Conservation (phyloP, 306 rosid species). For the Benincasa hispida region DNA sequence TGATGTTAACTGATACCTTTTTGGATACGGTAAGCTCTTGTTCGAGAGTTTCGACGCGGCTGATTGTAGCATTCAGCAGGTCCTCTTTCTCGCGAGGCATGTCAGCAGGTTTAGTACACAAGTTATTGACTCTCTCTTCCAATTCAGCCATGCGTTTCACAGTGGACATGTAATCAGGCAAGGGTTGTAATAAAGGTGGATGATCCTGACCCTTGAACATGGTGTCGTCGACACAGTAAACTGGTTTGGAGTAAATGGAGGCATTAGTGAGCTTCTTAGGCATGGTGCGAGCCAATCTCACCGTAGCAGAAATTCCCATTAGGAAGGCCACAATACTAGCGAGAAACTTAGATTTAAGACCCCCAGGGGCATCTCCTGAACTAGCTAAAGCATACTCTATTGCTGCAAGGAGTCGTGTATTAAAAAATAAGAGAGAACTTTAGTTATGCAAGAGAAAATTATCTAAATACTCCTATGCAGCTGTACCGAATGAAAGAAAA, state of each 20-base stretch:
- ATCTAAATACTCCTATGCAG: neutral
- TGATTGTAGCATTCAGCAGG: conserved; percentile 39
- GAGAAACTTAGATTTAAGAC: conserved; percentile 38
- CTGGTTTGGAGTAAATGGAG: conserved; percentile 47
- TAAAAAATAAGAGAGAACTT: neutral
- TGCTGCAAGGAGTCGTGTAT: conserved; percentile 12
- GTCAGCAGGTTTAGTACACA: conserved; percentile 31
- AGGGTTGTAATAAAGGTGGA: neutral
- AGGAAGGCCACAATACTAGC: conserved; percentile 60
- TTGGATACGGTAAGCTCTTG: conserved; percentile 47
- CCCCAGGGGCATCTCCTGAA: conserved; percentile 34
- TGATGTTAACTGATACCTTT: conserved; percentile 46
- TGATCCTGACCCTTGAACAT: conserved; percentile 9
- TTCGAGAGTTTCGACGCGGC: conserved; percentile 50
- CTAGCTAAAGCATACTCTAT: conserved; percentile 18
- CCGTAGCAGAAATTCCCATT: conserved; percentile 70
- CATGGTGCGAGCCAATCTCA: conserved; percentile 55
- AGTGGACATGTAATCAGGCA: conserved; percentile 42
- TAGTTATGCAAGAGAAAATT: neutral
- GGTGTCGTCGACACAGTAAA: conserved; percentile 17
- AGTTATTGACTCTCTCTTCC: conserved; percentile 38
- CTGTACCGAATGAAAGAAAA: neutral
- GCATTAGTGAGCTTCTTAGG: conserved; percentile 71
- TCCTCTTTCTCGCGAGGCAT: conserved; percentile 70
- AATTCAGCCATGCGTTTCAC: conserved; percentile 80